Conservation (phyloP, 129 eudicot species). For the Scalesia atractyloides region DNA sequence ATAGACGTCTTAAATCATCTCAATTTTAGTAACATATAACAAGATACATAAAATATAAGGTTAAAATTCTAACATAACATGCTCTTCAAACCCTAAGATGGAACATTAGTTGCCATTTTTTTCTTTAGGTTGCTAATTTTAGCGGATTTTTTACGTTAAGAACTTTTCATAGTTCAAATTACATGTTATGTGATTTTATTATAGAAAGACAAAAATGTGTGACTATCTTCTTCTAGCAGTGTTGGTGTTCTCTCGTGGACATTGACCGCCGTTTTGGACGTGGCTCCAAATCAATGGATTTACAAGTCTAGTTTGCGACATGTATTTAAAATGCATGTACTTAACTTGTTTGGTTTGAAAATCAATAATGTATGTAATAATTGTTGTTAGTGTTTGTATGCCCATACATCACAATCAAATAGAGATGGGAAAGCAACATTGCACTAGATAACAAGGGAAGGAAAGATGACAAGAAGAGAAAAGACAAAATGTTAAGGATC, state of each 20-base stretch:
- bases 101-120: background rate
- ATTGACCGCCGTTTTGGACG: background rate
- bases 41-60: background rate
- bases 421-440: slow-evolving; percentile 41
- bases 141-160: background rate
- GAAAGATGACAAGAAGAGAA: slow-evolving; percentile 41
- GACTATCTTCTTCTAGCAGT: background rate
- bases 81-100: too few species aligned
- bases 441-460: slow-evolving; percentile 32
- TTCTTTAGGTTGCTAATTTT: background rate
- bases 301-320: slow-evolving; percentile 17
- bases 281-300: slow-evolving; percentile 6
- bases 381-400: slow-evolving; percentile 42
- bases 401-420: slow-evolving; percentile 45
- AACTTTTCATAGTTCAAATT: background rate
- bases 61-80: background rate
- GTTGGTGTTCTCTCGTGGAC: background rate
- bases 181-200: background rate
- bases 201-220: background rate
- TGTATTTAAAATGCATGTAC: background rate
- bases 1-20: slow-evolving; percentile 10
- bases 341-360: slow-evolving; percentile 20
- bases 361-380: slow-evolving; percentile 33
- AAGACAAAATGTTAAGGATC: slow-evolving; percentile 47
- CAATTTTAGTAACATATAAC: slow-evolving; percentile 4